Base-by-base conservation (phyloP, 257 asterid species). In the Nemophila menziesii region DNA sequence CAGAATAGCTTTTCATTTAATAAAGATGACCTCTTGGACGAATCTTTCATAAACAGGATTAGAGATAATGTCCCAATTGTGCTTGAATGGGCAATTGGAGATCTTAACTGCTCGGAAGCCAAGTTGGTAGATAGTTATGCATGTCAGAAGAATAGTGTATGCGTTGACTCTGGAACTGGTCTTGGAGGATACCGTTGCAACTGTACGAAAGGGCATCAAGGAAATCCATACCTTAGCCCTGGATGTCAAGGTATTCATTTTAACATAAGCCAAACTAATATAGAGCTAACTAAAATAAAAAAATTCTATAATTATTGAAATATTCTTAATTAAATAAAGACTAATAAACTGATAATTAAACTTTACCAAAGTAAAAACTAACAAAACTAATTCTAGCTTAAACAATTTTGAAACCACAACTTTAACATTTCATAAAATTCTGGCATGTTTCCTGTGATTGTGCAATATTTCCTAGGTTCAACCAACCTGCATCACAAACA, bases 11-110 rank as follows among this genome's bases (percentile, higher is more conserved):
- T 52, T 3, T 24, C 3, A 0, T 81, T 74, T 49, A 55, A 57
- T 1, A 26, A 46, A 0, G 16, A 48, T 0, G 78, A 78, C 21
- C 26, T 78, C 7, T 34, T 0, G 3, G 74, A 74, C 43, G 14
- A 27, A 6, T 15, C 27, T 15, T 78, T 72, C 20, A 12, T 3
- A 16, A 52, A 64, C 13, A 56, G 57, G 54, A 70, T 68, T 0
- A 27, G 0, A 0, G 38, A 69, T 4, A 57, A 8, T 44, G 78
- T 81, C 45, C 78, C 83, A 0, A 39, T 70, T 29, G 60, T 72
- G 42, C 65, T 81, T 20, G 86, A 82, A 5, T 82, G 92, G 92
- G 92, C 66, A 0, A 72, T 78, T 29, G 86, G 92, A 10, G 22
- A 14, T 14, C 22, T n/a, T 20, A 68, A 12, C 37, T 82, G 92